Percentiles rank a stretch among this genome's conserved stretches.
Evolutionary conservation across 2,329 filamentous ascomycete genomes (phyloP).

Genomic region (Stachybotrys chlorohalonatus): DNA sequence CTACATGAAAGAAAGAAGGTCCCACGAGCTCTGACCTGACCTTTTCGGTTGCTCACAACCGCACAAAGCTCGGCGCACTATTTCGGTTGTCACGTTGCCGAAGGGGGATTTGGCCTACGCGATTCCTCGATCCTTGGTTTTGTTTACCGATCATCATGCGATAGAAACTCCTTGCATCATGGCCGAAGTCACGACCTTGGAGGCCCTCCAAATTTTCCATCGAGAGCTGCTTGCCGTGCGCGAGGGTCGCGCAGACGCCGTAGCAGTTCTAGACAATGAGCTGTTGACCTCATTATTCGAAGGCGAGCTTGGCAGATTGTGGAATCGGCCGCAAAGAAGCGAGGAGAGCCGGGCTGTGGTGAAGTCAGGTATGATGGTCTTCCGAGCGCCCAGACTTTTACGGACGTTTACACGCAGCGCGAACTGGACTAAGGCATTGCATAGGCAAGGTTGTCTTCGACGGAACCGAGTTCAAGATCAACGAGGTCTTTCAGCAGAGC

Average conservation of each 20-base stretch:
- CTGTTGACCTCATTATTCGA: constrained; percentile 64
- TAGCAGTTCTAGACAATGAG: constrained; percentile 61
- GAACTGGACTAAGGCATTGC: constrained; percentile 6
- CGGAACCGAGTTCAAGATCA: constrained; percentile 69
- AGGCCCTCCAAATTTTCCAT: constrained; percentile 74
- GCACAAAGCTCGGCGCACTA: constrained; percentile 2
- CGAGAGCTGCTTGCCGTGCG: constrained; percentile 72
- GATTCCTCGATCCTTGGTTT: constrained; percentile 9
- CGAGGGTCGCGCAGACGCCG: constrained; percentile 52
- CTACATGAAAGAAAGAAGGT: constrained; percentile 12
- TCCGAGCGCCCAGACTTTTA: neutral
- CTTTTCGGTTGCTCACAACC: neutral
- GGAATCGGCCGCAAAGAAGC: constrained; percentile 63
- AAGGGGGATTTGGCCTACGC: constrained; percentile 12
- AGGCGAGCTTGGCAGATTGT: constrained; percentile 63
- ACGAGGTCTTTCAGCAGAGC: constrained; percentile 79
- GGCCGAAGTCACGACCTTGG: constrained; percentile 65
- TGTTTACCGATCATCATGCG: constrained; percentile 28
- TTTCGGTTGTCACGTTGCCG: constrained; percentile 10
- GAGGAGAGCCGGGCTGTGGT: constrained; percentile 66
- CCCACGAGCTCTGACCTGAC: neutral
- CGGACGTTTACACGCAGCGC: neutral
- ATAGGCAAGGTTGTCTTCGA: constrained; percentile 67
- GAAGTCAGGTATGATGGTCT: constrained; percentile 48
- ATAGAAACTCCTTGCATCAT: constrained; percentile 44